Percentiles rank a stretch among this genome's conserved stretches.
phyloP scores from a whole-genome alignment of 768 basidiomycete species.

The Goffeauzyma gilvescens region DNA sequence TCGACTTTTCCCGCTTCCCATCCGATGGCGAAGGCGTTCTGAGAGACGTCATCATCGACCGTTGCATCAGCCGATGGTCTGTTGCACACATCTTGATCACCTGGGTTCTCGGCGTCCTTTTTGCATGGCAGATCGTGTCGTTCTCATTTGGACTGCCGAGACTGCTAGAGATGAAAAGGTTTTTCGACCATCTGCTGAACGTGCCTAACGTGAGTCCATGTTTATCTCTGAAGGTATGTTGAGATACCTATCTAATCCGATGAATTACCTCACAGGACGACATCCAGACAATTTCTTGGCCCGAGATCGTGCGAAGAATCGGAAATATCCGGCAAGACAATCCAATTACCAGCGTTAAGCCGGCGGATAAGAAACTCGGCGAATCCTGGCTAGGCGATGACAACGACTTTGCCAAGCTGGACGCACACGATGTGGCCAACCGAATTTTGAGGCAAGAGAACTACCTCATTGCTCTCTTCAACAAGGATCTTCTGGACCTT shows the following conservation, averaged over 20 bases:
- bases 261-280: constrained; percentile 46
- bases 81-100: constrained; percentile 8
- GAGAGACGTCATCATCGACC: constrained; percentile 60
- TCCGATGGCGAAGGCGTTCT: constrained; percentile 49
- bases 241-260: not conserved
- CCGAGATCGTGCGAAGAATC: constrained; percentile 77
- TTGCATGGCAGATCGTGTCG: constrained; percentile 64
- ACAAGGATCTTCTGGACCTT: constrained; percentile 83
- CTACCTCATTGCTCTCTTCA: constrained; percentile 91
- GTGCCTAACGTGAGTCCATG: constrained; percentile 63
- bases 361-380: constrained; percentile 34
- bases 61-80: constrained; percentile 47
- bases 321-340: constrained; percentile 78
- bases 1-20: constrained; percentile 70
- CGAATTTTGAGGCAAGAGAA: constrained; percentile 97
- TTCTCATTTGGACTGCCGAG: constrained; percentile 57
- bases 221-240: not conserved
- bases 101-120: constrained; percentile 59
- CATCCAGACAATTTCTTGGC: constrained; percentile 95
- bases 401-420: constrained; percentile 45
- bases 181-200: constrained; percentile 81
- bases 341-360: constrained; percentile 55
- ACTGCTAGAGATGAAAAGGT: constrained; percentile 85
- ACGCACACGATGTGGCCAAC: constrained; percentile 95
- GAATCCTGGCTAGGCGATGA: constrained; percentile 45